phyloP scores from a whole-genome alignment of 352 stramenopile species.

The Pythium vanterpoolii region DNA sequence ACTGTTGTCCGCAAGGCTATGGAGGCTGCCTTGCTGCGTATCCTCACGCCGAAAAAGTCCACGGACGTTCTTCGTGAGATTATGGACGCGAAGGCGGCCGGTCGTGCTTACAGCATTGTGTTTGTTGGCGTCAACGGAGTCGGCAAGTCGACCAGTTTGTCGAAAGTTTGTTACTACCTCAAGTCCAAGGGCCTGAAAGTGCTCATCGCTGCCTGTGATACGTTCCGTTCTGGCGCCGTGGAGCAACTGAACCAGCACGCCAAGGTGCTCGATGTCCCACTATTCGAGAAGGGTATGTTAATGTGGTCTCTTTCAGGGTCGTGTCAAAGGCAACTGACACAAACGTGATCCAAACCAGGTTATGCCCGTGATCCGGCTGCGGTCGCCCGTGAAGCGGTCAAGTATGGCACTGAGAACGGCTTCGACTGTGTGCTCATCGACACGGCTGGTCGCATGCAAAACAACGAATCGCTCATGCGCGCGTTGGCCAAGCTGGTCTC shows the following conservation, averaged over 20 bases:
- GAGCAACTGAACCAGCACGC: constrained; percentile 98
- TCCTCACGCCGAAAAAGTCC: constrained; percentile 94
- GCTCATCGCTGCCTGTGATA: constrained; percentile 97
- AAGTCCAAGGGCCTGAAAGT: constrained; percentile 96
- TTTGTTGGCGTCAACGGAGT: constrained; percentile 99
- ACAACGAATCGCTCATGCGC: constrained; percentile 99
- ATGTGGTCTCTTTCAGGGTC: background rate
- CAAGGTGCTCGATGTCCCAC: constrained; percentile 93
- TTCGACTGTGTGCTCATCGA: constrained; percentile 98
- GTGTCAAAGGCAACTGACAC: background rate
- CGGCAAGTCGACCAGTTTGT: constrained; percentile 98
- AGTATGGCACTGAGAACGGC: constrained; percentile 91
- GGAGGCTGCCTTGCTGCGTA: constrained; percentile 91
- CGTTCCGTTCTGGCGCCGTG: constrained; percentile 97
- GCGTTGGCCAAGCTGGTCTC: constrained; percentile 96
- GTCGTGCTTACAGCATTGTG: constrained; percentile 96
- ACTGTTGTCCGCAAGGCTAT: constrained; percentile 95
- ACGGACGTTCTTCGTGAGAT: constrained; percentile 96
- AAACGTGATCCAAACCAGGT: constrained; percentile 37
- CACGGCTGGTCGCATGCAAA: constrained; percentile 98
- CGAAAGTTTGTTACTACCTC: constrained; percentile 99
- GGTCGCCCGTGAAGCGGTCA: constrained; percentile 94
- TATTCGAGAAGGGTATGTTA: constrained; percentile 89
- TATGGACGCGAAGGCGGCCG: constrained; percentile 77
- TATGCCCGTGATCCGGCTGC: constrained; percentile 97